Percentiles rank a stretch among this genome's conserved stretches.
These are phyloP conservation scores for Vickermania spadyakhi DNA, from an alignment of 208 protist species.

Conservation along the genomic window DNA sequence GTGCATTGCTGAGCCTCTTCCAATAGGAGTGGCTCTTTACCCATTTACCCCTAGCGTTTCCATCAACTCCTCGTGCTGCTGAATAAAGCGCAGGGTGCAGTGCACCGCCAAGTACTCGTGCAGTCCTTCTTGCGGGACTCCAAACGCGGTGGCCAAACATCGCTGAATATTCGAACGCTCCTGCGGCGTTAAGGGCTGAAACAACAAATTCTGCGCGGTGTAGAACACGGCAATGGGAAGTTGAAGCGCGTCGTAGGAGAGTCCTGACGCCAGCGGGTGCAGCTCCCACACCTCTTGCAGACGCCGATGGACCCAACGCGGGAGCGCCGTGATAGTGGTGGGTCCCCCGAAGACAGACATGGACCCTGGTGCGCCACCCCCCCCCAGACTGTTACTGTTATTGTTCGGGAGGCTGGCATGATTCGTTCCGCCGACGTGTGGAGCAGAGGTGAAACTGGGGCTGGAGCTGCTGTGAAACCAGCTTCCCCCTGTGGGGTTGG, in stretches of 20 bases:
- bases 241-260: conserved; percentile 17
- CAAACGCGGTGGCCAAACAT: conserved; percentile 19
- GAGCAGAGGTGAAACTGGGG: too few relatives aligned
- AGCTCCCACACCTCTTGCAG: conserved; percentile 16
- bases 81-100: conserved; percentile 18
- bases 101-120: conserved; percentile 18
- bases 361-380: background rate
- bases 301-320: conserved; percentile 4
- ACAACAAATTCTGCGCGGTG: conserved; percentile 9
- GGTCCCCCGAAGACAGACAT: background rate
- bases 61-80: conserved; percentile 8
- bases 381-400: too few relatives aligned
- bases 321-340: conserved; percentile 2
- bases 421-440: too few relatives aligned
- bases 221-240: conserved; percentile 17
- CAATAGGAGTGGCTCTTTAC: too few relatives aligned
- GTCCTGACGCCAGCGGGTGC: conserved; percentile 5
- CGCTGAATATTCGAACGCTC: conserved; percentile 19
- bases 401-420: too few relatives aligned
- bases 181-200: conserved; percentile 14
- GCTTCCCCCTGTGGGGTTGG: too few relatives aligned
- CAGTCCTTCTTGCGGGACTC: conserved; percentile 13
- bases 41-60: background rate
- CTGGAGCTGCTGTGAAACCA: too few relatives aligned
- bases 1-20: too few relatives aligned